Evolutionary conservation across 1,139 yeast genomes (phyloP).

Genomic region (Wickerhamomyces sp.): DNA sequence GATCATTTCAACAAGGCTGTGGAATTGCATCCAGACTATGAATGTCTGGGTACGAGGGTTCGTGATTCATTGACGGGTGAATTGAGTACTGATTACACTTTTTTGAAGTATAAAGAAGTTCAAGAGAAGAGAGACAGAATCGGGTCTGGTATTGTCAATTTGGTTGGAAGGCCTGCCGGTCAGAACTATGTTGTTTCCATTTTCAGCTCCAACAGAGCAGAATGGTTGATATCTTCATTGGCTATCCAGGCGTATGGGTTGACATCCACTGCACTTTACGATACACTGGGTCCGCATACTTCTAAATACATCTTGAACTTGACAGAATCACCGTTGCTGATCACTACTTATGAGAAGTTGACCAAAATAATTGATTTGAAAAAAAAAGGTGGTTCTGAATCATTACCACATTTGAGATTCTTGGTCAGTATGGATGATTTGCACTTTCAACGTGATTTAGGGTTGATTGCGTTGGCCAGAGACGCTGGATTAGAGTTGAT

Average conservation of each 20-base stretch:
- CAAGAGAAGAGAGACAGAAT: constrained; percentile 40
- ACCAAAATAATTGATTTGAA: constrained; percentile 37
- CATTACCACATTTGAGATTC: constrained; percentile 34
- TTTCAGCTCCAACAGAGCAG: constrained; percentile 50
- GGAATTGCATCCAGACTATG: constrained; percentile 31
- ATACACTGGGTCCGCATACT: constrained; percentile 57
- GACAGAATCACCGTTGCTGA: constrained; percentile 51
- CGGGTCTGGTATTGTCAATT: constrained; percentile 56
- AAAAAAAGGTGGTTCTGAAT: constrained; percentile 24
- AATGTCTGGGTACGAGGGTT: constrained; percentile 49
- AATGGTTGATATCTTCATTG: constrained; percentile 58
- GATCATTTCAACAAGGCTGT: constrained; percentile 42
- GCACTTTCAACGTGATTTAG: constrained; percentile 29
- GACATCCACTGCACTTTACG: constrained; percentile 57
- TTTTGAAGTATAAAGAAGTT: constrained; percentile 40
- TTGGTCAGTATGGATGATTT: constrained; percentile 50
- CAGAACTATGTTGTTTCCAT: constrained; percentile 47
- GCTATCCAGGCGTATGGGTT: constrained; percentile 50
- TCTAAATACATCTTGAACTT: constrained; percentile 52
- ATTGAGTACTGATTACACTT: constrained; percentile 36
- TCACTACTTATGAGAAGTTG: constrained; percentile 29
- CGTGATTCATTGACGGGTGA: constrained; percentile 3
- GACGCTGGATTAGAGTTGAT: constrained; percentile 32
- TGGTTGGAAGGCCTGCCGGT: constrained; percentile 28
- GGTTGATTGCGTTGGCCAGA: constrained; percentile 26